These are phyloP conservation scores for Metarhizium brunneum DNA, from an alignment of 2,329 filamentous ascomycete genomes.

Conservation along the genomic window DNA sequence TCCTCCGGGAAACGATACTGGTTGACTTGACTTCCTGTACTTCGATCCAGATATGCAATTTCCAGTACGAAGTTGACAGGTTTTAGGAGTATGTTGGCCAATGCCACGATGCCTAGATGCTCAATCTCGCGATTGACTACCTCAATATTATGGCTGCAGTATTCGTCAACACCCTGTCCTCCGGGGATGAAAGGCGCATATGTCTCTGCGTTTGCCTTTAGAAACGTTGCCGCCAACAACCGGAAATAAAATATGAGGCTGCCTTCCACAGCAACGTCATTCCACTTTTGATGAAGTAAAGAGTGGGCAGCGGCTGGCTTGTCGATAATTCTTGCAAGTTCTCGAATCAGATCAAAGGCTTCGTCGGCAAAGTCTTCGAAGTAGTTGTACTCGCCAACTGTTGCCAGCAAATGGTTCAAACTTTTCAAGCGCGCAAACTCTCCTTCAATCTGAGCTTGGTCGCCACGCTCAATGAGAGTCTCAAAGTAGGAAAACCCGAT, in stretches of 20 bases:
- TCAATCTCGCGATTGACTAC: conserved; percentile 78
- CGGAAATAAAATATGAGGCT: conserved; percentile 79
- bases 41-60: conserved; percentile 85
- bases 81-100: conserved; percentile 72
- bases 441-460: conserved; percentile 53
- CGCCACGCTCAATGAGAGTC: conserved; percentile 60
- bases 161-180: conserved; percentile 50
- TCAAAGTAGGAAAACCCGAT: conserved; percentile 93
- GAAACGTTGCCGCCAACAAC: conserved; percentile 74
- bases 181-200: conserved; percentile 66
- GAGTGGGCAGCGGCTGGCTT: conserved; percentile 47
- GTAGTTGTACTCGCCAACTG: conserved; percentile 60
- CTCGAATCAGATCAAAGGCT: conserved; percentile 57
- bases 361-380: conserved; percentile 78
- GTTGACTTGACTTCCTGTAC: conserved; percentile 67
- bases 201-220: conserved; percentile 61
- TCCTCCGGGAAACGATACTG: conserved; percentile 55
- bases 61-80: conserved; percentile 73
- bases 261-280: conserved; percentile 56
- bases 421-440: conserved; percentile 66
- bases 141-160: conserved; percentile 64
- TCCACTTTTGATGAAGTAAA: conserved; percentile 60
- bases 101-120: conserved; percentile 69
- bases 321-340: conserved; percentile 49
- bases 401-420: conserved; percentile 61